Conservation (phyloP, 2,329 filamentous ascomycete species). For the Alternaria metachromatica region DNA sequence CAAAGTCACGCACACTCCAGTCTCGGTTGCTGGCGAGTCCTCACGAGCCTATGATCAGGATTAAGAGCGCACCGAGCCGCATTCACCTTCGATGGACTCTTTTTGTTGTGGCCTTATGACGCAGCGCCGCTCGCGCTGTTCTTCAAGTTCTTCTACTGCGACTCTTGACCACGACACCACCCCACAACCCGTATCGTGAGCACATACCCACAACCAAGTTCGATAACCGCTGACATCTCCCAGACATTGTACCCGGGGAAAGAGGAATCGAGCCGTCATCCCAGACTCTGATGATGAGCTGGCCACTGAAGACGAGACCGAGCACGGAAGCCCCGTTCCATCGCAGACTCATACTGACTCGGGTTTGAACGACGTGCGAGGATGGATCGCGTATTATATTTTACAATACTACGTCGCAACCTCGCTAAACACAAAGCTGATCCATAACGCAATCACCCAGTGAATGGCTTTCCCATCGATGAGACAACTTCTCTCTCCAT, state of each 20-base stretch:
- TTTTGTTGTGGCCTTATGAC: neutral
- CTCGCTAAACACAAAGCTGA: neutral
- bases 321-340: neutral
- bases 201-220: rapidly evolving
- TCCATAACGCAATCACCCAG: neutral
- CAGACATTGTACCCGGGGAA: neutral
- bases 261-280: neutral
- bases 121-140: neutral
- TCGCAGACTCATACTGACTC: neutral
- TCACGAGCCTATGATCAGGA: neutral
- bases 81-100: neutral
- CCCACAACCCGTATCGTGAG: neutral
- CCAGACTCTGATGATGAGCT: neutral
- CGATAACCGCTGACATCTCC: rapidly evolving
- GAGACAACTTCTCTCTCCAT: neutral
- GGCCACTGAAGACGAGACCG: neutral
- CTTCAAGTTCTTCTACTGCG: neutral
- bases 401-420: neutral
- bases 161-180: neutral
- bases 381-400: neutral
- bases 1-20: neutral
- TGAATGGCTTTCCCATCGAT: neutral
- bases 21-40: neutral
- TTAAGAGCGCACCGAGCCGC: neutral
- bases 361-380: too few relatives aligned